Conservation (phyloP, 306 rosid species). For the Bauhinia variegata region DNA sequence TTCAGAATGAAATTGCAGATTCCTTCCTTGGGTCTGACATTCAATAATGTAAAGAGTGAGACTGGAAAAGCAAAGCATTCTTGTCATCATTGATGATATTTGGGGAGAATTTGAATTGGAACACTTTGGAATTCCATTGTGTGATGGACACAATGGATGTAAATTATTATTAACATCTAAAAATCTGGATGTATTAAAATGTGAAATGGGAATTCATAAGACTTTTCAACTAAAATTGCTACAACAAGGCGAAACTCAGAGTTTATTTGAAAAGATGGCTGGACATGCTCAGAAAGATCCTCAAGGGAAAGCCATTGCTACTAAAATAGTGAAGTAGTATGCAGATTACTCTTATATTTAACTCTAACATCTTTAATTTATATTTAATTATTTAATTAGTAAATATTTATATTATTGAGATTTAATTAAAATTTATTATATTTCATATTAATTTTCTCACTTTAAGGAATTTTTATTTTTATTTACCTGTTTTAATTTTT, state of each 20-base stretch:
- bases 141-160: background rate
- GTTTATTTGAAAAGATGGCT: background rate
- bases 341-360: too few relatives aligned
- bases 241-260: background rate
- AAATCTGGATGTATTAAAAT: background rate
- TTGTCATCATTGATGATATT: constrained; percentile 23
- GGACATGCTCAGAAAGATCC: background rate
- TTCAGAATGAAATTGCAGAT: background rate
- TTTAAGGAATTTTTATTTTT: too few relatives aligned
- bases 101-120: background rate
- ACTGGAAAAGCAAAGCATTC: constrained; percentile 10
- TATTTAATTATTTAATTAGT: too few relatives aligned
- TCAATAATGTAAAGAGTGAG: background rate
- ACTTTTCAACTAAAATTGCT: background rate
- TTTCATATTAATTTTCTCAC: too few relatives aligned
- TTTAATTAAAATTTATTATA: too few relatives aligned
- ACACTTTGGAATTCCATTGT: constrained; percentile 8
- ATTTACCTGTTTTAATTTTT: too few relatives aligned
- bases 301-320: background rate
- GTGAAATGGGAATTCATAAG: background rate
- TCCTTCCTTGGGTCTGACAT: background rate
- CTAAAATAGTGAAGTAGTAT: background rate
- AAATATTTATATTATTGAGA: too few relatives aligned
- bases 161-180: constrained; percentile 21
- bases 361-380: too few relatives aligned